phyloP scores from a whole-genome alignment of 2,329 filamentous ascomycete species.

The Stachybotrys elegans region DNA sequence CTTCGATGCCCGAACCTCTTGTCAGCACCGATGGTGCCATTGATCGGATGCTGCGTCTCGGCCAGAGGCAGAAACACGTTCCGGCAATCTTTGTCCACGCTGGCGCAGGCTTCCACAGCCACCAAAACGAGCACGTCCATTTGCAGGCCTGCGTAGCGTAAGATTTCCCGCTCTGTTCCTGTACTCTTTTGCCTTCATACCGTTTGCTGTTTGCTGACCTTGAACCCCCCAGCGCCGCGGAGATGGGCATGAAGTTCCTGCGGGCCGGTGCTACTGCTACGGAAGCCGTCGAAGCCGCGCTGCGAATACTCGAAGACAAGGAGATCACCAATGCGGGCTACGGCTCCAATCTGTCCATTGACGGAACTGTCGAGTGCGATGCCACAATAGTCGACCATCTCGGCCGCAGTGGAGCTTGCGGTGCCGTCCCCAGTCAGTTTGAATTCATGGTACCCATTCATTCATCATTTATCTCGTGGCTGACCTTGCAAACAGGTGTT shows the following conservation, averaged over 20 bases:
- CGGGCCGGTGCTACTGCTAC: slow-evolving; percentile 73
- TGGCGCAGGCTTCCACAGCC: slow-evolving; percentile 89
- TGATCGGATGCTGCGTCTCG: slow-evolving; percentile 32
- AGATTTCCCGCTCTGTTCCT: slow-evolving; percentile 24
- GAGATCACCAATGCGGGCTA: slow-evolving; percentile 97
- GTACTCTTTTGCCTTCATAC: background rate
- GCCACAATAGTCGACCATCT: slow-evolving; percentile 88
- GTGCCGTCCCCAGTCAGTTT: slow-evolving; percentile 77
- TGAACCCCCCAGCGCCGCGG: slow-evolving; percentile 61
- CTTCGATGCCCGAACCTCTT: slow-evolving; percentile 45
- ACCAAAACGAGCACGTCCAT: slow-evolving; percentile 78
- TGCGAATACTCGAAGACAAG: slow-evolving; percentile 83
- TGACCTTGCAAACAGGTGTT: slow-evolving; percentile 56
- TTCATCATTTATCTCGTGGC: background rate
- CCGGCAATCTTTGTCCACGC: slow-evolving; percentile 92
- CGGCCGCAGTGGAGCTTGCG: slow-evolving; percentile 88
- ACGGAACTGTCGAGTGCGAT: slow-evolving; percentile 91
- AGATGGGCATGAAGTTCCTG: slow-evolving; percentile 75
- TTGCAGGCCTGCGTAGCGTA: slow-evolving; percentile 85
- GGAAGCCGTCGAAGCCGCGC: slow-evolving; percentile 84
- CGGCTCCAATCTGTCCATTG: slow-evolving; percentile 88
- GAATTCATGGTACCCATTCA: background rate
- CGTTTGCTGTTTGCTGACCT: background rate
- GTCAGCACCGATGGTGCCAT: slow-evolving; percentile 36
- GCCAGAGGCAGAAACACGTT: slow-evolving; percentile 30